Evolutionary conservation across 768 basidiomycete species (phyloP).

Genomic region (Mycena capillaripes): DNA sequence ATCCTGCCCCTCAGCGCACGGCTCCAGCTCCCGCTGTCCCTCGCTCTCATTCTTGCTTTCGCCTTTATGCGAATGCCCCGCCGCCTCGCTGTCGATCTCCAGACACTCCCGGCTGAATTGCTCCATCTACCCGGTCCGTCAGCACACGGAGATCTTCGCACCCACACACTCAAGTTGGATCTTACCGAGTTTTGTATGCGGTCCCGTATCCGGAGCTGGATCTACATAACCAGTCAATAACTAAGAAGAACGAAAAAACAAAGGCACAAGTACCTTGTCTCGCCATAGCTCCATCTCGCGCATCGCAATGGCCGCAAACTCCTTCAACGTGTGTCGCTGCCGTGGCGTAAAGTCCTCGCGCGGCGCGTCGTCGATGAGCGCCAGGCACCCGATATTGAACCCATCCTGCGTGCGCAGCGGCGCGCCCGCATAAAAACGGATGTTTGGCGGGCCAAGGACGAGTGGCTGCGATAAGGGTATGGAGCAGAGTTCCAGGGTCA

Average conservation of each 20-base stretch:
- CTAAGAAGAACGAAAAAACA: neutral
- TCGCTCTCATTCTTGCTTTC: slow-evolving; percentile 26
- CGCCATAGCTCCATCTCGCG: slow-evolving; percentile 96
- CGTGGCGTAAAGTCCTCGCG: slow-evolving; percentile 89
- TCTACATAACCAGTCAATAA: slow-evolving; percentile 56
- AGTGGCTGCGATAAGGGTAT: slow-evolving; percentile 65
- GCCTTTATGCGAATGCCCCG: slow-evolving; percentile 51
- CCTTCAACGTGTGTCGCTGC: slow-evolving; percentile 92
- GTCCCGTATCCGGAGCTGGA: slow-evolving; percentile 91
- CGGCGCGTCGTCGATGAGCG: slow-evolving; percentile 88
- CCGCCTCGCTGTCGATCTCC: slow-evolving; percentile 80
- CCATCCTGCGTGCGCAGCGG: slow-evolving; percentile 92
- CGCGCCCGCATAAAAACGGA: slow-evolving; percentile 94
- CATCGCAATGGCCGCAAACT: slow-evolving; percentile 95
- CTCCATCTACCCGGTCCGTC: slow-evolving; percentile 76
- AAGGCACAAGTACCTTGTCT: slow-evolving; percentile 75
- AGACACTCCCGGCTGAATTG: slow-evolving; percentile 95
- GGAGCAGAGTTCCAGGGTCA: neutral
- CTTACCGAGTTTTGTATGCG: slow-evolving; percentile 89
- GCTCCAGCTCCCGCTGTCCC: slow-evolving; percentile 7
- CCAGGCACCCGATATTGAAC: slow-evolving; percentile 90
- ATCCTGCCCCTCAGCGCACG: neutral
- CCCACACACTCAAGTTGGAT: neutral
- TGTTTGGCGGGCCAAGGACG: slow-evolving; percentile 73
- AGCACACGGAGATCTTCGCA: neutral